Conservation (phyloP, 225 moss, liverwort and hornwort genomes). For the Polytrichum formosum region DNA sequence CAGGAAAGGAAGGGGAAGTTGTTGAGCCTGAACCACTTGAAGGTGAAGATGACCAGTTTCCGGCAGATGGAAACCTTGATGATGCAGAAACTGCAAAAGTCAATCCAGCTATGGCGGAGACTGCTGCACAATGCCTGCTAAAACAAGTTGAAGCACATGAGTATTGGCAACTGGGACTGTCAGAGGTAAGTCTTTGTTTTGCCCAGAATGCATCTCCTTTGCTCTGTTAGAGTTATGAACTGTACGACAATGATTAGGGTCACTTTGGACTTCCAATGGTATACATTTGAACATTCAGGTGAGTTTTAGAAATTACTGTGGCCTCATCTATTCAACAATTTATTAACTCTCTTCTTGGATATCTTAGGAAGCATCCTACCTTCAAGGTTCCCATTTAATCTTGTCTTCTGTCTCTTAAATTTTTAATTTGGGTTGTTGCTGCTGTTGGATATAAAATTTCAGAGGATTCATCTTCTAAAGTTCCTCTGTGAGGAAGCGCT, state of each 20-base stretch:
- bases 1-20: slow-evolving; percentile 45
- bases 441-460: slow-evolving; percentile 11
- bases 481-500: slow-evolving; percentile 84
- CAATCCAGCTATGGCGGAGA: slow-evolving; percentile 37
- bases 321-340: too few relatives aligned
- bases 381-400: too few relatives aligned
- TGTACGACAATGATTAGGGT: too few relatives aligned
- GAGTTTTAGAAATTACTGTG: too few relatives aligned
- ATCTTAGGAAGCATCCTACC: too few relatives aligned
- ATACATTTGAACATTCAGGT: too few relatives aligned
- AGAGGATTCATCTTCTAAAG: slow-evolving; percentile 79
- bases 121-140: slow-evolving; percentile 42
- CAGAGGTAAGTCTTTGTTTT: slow-evolving; percentile 53
- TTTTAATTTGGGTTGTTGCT: slow-evolving; percentile 4
- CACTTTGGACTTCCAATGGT: too few relatives aligned
- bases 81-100: slow-evolving; percentile 22
- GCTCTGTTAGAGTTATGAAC: too few relatives aligned
- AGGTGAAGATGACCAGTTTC: slow-evolving; percentile 61
- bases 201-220: background rate
- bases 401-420: too few relatives aligned
- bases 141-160: slow-evolving; percentile 73
- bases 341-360: too few relatives aligned
- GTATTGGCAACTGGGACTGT: slow-evolving; percentile 80
- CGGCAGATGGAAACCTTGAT: slow-evolving; percentile 24
- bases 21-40: slow-evolving; percentile 43